Evolutionary conservation across 78 protist genomes (phyloP).

Genomic region (Chrysochromulina tobinii): DNA sequence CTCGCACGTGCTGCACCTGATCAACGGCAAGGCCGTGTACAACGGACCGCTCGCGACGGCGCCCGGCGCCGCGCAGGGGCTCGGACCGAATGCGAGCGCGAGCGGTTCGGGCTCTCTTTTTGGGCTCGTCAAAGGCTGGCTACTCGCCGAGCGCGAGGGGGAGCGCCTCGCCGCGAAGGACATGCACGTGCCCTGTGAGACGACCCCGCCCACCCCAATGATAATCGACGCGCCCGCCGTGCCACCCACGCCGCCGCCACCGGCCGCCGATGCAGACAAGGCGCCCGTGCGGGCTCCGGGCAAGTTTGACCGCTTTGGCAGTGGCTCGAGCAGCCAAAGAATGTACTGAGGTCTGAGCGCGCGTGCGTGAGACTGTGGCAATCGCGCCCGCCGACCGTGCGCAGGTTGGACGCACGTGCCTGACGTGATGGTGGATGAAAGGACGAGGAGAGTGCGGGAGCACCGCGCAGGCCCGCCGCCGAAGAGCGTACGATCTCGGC

Average conservation of each 20-base stretch:
- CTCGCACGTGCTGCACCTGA: neutral
- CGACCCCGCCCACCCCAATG: neutral
- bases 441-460: no score
- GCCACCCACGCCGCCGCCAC: no score
- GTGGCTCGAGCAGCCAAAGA: neutral
- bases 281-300: neutral
- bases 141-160: neutral
- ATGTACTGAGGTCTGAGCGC: neutral
- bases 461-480: no score
- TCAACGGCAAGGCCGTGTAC: neutral
- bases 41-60: neutral
- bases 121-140: neutral
- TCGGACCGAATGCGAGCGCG: neutral
- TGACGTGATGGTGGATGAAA: no score
- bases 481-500: no score
- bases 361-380: no score
- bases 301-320: slow-evolving; percentile 1
- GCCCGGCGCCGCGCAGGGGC: no score
- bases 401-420: no score
- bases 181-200: neutral
- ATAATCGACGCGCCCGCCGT: no score
- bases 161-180: neutral
- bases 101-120: neutral
- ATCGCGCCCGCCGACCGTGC: no score
- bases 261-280: neutral